phyloP scores from a whole-genome alignment of 768 basidiomycete species.

The Hericium alpestre region DNA sequence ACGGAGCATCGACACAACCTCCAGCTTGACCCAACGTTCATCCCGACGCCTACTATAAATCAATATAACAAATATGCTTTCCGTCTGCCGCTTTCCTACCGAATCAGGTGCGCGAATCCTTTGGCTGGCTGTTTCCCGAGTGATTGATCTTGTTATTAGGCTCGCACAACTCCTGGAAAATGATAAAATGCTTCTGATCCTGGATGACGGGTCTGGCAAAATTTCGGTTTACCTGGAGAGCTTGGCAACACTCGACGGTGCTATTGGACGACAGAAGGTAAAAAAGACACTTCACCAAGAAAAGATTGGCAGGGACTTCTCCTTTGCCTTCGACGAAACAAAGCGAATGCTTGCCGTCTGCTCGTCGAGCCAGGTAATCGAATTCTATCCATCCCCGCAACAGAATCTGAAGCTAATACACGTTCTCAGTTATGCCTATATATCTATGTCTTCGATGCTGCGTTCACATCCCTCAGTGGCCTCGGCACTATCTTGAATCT shows the following conservation, averaged over 20 bases:
- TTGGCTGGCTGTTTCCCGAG: too few species aligned
- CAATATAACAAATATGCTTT: too few species aligned
- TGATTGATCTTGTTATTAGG: not conserved
- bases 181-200: constrained; percentile 5
- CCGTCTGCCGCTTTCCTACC: too few species aligned
- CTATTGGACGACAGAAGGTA: not conserved
- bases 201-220: not conserved
- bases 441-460: too few species aligned
- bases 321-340: constrained; percentile 42
- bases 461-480: too few species aligned
- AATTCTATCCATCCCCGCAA: not conserved
- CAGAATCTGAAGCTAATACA: too few species aligned
- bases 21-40: constrained; percentile 4
- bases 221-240: constrained; percentile 8
- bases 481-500: too few species aligned
- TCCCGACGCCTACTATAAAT: not conserved
- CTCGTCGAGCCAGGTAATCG: constrained; percentile 28
- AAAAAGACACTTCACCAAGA: constrained; percentile 25
- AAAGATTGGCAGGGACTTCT: constrained; percentile 34
- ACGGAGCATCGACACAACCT: constrained; percentile 6
- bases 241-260: not conserved
- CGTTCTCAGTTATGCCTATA: too few species aligned
- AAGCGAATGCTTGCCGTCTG: constrained; percentile 39
- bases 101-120: too few species aligned
- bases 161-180: constrained; percentile 7